phyloP scores from a whole-genome alignment of 257 asterid genomes.

The Nicotiana noctiflora region DNA sequence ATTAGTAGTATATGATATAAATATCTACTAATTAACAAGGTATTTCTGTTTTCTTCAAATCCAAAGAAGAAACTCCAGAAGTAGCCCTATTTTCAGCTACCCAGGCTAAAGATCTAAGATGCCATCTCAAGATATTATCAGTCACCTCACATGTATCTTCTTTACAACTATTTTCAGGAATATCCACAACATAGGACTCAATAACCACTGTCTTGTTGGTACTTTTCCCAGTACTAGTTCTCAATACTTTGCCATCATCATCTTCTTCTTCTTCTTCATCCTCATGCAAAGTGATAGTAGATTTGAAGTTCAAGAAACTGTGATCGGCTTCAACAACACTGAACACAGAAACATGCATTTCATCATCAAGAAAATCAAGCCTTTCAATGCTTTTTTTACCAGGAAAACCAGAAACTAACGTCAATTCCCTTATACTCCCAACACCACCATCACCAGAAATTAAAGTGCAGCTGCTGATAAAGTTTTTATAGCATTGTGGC shows the following conservation, averaged over 20 bases:
- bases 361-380: conserved; percentile 50
- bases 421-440: conserved; percentile 43
- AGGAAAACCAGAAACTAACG: conserved; percentile 46
- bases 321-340: conserved; percentile 50
- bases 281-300: conserved; percentile 32
- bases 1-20: too few relatives aligned
- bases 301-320: conserved; percentile 38
- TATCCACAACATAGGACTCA: conserved; percentile 52
- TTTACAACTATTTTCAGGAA: conserved; percentile 39
- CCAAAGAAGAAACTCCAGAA: background rate
- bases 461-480: conserved; percentile 30
- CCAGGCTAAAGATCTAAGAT: conserved; percentile 35
- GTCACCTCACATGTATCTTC: conserved; percentile 46
- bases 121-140: conserved; percentile 35
- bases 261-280: background rate
- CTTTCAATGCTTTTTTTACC: conserved; percentile 41
- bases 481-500: conserved; percentile 45
- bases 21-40: background rate
- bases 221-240: background rate
- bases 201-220: conserved; percentile 32
- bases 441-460: conserved; percentile 29
- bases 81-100: conserved; percentile 29
- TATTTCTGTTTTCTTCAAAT: background rate
- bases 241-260: background rate
- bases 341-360: conserved; percentile 36